Evolutionary conservation across 495 filamentous ascomycete species (phyloP).

Genomic region (Trichoderma reesei): DNA sequence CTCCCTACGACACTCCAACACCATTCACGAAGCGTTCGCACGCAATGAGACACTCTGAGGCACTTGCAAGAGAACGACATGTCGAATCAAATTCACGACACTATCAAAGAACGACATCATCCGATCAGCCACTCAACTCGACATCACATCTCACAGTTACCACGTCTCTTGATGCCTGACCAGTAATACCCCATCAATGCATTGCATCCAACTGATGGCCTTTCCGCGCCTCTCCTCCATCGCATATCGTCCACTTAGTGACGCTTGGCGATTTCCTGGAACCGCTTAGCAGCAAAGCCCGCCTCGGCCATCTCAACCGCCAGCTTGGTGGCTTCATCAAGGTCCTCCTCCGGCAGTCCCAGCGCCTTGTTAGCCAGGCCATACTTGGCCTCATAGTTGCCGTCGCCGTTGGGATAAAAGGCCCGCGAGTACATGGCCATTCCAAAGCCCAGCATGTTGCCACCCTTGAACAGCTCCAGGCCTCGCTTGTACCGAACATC

Average conservation of each 20-base stretch:
- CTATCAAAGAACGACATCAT: not conserved
- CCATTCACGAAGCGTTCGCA: too few relatives aligned
- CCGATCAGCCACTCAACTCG: not conserved
- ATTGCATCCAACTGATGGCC: too few relatives aligned
- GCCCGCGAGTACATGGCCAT: constrained; percentile 41
- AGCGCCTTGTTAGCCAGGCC: constrained; percentile 41
- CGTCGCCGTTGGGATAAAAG: constrained; percentile 40
- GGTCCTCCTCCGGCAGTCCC: constrained; percentile 47
- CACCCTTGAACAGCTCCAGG: constrained; percentile 29
- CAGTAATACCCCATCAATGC: too few relatives aligned
- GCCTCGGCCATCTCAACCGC: constrained; percentile 25
- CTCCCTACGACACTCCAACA: too few relatives aligned
- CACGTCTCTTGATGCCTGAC: not conserved
- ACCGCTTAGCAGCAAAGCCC: not conserved
- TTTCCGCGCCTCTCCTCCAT: not conserved
- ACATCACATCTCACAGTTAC: not conserved
- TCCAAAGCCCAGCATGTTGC: constrained; percentile 37
- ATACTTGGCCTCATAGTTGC: constrained; percentile 28
- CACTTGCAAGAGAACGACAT: too few relatives aligned
- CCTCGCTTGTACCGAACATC: constrained; percentile 36
- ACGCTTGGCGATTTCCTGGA: not conserved
- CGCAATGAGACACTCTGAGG: too few relatives aligned
- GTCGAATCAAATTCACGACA: too few relatives aligned
- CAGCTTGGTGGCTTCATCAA: constrained; percentile 44
- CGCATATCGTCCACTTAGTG: not conserved